Percentiles rank a stretch among this genome's conserved stretches.
These are phyloP conservation scores for Fusarium liriodendri DNA, from an alignment of 2,329 filamentous ascomycete species.

Conservation along the genomic window DNA sequence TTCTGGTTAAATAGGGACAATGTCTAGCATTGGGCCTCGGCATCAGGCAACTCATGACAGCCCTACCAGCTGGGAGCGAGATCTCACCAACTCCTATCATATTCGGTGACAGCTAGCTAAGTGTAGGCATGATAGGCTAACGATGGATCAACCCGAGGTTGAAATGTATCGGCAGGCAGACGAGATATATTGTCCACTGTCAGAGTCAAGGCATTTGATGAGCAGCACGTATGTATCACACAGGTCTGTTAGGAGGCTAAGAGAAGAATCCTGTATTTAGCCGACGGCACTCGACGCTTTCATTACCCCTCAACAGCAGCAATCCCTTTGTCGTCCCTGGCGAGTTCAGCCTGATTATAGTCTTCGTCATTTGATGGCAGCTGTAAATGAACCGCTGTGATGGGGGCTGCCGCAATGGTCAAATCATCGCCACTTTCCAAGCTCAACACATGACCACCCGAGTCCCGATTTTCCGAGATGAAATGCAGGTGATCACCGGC, in stretches of 20 bases:
- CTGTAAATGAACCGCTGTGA: conserved; percentile 12
- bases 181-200: neutral
- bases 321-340: conserved; percentile 15
- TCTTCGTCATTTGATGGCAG: conserved; percentile 12
- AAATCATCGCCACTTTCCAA: conserved; percentile 15
- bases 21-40: neutral
- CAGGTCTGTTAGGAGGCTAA: neutral
- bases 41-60: neutral
- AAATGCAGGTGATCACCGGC: conserved; percentile 33
- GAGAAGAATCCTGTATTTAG: neutral
- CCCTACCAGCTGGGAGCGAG: neutral
- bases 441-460: conserved; percentile 22
- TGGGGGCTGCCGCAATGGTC: conserved; percentile 1
- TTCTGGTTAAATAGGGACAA: neutral
- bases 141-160: neutral
- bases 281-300: neutral
- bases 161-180: neutral
- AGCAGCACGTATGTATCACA: neutral
- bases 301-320: conserved; percentile 21
- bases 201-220: neutral
- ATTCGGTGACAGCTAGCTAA: neutral
- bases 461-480: neutral
- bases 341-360: conserved; percentile 17
- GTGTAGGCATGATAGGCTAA: neutral
- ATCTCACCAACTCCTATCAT: neutral